Evolutionary conservation across 768 basidiomycete genomes (phyloP), one percentile per base, ranked within the genome.

Genomic region (Mycena olivaceomarginata): DNA sequence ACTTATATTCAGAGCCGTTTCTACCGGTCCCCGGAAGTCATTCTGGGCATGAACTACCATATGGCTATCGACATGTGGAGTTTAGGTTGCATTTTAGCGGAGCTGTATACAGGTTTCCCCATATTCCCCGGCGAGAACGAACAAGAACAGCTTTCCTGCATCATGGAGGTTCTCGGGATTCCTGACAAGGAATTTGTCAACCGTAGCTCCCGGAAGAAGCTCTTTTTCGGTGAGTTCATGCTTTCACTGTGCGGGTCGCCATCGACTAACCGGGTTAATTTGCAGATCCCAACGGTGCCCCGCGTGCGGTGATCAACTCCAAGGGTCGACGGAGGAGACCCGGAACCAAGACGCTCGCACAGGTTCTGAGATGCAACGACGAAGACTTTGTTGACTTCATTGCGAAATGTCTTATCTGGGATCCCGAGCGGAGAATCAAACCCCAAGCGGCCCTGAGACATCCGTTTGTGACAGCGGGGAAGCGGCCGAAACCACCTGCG

Each of bases 51-150:
- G 95, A 98, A 97, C 84, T 99, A 99, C 85, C 97, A 98, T 83
- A 99, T 98, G 97, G 97, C 96, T 45, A 98, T 98, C 78, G 97
- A 99, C 84, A 99, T 99, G 98, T 99, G 98, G 98, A 98, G 97
- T 88, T 86, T 99, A 80, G 98, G 98, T 48, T 99, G 98, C 82
- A 99, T 99, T 77, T 89, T 99, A 69, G 98, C 98, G 18, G 98
- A 99, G 85, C 88, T 99, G 57, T 98, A 95, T 85, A 99, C 98
- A 13, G 98, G 98, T 0, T 98, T 97, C 85, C 98, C 98, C 1
- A 98, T 99, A 80, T 99, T 99, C 86, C 98, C 98, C 0, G 98
- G 98, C 37, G 98, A 99, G 86, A 99, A 99, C 82, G 98, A 99
- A 85, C 97, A 98, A 86, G 98, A 99, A 83, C 98, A 99, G 81